Evolutionary conservation across 2,329 filamentous ascomycete genomes (phyloP), one percentile per base, ranked within the genome.

Genomic region (Beauveria caledonica): DNA sequence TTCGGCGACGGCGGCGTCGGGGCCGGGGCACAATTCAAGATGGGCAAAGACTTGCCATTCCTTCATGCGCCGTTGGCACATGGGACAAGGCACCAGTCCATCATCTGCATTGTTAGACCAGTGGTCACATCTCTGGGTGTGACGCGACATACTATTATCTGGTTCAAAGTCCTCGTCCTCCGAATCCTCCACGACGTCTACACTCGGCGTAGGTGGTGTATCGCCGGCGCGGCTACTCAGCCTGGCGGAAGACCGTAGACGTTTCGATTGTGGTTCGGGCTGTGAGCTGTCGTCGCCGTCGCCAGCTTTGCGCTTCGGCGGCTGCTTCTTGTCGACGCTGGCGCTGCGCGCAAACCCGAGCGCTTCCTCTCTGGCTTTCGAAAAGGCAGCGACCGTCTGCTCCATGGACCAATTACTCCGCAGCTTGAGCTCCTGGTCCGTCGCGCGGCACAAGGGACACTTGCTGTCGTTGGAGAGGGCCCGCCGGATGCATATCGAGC

Each of bases 401-500:
- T 94, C 86, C 64, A 97, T 78, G 0, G 88, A 86, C 82, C 87
- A 89, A 71, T 97, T 97, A 51, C 87, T 87, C 62, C 92, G 82
- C 66, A 99, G 71, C 71, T 90, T 94, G 63, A 90, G 82, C 70
- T 93, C 91, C 71, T 97, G 92, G 66, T 96, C 90, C 1, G 78
- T 74, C 6, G 84, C 78, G 56, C 91, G 86, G 74, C 94, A 99
- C 1, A 90, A 79, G 0, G 94, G 94, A 68, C 94, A 99, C 73
- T 89, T 92, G 9, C 91, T 89, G 65, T 97, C 92, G 36, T 84
- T 82, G 2, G 87, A 87, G 1, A 99, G 80, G 63, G 89, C 91
- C 64, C 92, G 83, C 33, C 94, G 88, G 71, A 99, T 97, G 73
- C 94, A 99, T 58, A 96, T 77, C 7, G 93, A 97, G 79, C 94